Evolutionary conservation across 2,329 filamentous ascomycete genomes (phyloP), one percentile per base, ranked within the genome.

Genomic region (Cladophialophora psammophila): DNA sequence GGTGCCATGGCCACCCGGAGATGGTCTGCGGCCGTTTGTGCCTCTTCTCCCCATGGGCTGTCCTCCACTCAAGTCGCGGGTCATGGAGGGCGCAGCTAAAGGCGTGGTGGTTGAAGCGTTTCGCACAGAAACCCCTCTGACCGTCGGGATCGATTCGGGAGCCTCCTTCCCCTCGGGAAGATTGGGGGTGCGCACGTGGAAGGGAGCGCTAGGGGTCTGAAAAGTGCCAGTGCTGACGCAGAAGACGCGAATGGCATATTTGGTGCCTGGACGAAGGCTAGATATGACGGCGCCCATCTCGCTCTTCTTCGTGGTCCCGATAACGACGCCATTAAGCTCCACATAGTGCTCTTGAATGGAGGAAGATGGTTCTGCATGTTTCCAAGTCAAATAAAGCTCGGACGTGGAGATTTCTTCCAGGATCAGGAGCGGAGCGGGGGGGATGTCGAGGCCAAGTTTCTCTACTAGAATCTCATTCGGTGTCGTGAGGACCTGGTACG

Each of bases 201-300:
- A 89, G 42, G 96, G 88, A 5, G 88, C 86, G 77, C 95, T 97
- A 42, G 92, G 91, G 0, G 94, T 93, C 76, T 96, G 93, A 74
- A 98, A 98, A 78, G 95, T 96, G 72, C 94, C 93, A 35, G 90
- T 88, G 57, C 94, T 96, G 62, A 97, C 91, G 45, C 94, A 93
- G 72, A 97, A 91, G 62, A 98, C 92, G 67, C 94, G 90, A 34
- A 99, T 90, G 71, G 96, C 96, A 80, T 98, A 98, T 75, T 94
- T 96, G 74, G 92, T 91, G 71, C 91, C 89, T 0, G 95, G 93
- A 73, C 91, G 90, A 7, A 99, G 84, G 45, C 94, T 93, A 36
- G 91, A 93, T 63, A 99, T 93, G 54, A 92, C 94, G 61, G 97
- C 93, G n/a, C 93, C 91, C 0, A 91, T 93, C 77, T 96, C 93